Percentiles rank a stretch among this genome's conserved stretches.
phyloP scores from a whole-genome alignment of 1,284 basidiomycete genomes.

The Thecaphora thlaspeos region DNA sequence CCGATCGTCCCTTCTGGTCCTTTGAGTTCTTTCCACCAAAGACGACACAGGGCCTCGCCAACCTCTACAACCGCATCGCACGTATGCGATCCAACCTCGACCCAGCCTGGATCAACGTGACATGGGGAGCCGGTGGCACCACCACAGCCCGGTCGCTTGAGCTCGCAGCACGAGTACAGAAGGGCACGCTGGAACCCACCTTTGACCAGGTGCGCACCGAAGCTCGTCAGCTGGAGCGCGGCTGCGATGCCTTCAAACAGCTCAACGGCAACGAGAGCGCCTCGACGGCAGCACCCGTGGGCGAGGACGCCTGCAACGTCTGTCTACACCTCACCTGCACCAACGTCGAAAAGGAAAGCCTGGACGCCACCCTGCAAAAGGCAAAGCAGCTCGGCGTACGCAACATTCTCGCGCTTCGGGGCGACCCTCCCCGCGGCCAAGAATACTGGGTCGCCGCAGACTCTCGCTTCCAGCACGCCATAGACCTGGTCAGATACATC shows the following conservation, averaged over 20 bases:
- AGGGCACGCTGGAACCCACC: conserved; percentile 37
- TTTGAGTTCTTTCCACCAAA: conserved; percentile 94
- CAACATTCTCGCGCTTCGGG: conserved; percentile 84
- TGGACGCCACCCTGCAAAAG: conserved; percentile 78
- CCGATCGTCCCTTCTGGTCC: conserved; percentile 59
- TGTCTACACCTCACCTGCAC: conserved; percentile 96
- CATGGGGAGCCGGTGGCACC: conserved; percentile 95
- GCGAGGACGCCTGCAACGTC: conserved; percentile 70
- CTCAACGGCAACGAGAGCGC: too few species aligned
- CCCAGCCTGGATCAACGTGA: conserved; percentile 66
- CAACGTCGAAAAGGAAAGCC: conserved; percentile 71
- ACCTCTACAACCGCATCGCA: conserved; percentile 49
- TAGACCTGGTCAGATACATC: conserved; percentile 89
- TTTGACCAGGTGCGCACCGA: conserved; percentile 10
- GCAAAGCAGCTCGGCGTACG: conserved; percentile 80
- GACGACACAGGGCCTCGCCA: conserved; percentile 82
- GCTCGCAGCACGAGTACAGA: conserved; percentile 61
- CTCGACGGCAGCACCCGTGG: neutral
- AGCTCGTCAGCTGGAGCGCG: conserved; percentile 5
- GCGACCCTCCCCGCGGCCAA: conserved; percentile 84
- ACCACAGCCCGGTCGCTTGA: conserved; percentile 86
- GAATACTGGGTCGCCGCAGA: conserved; percentile 89
- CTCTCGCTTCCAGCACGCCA: conserved; percentile 78
- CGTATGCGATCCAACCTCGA: conserved; percentile 68
- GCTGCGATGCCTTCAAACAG: neutral